Evolutionary conservation across 164 flowering plant species (phyloP), one percentile per base, ranked within the genome.

Genomic region (Echeveria elegans): DNA sequence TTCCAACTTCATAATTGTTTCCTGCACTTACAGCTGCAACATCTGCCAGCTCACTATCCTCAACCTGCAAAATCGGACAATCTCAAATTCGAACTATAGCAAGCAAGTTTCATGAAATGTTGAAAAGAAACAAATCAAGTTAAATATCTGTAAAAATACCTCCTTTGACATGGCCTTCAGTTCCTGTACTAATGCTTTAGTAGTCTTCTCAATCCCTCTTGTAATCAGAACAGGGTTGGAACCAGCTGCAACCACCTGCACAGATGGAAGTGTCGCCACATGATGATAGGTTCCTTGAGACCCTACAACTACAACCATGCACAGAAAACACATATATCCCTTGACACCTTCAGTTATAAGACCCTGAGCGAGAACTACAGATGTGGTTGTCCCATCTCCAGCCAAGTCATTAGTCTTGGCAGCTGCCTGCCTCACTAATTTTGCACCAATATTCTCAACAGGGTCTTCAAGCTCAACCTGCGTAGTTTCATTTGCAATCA

Each of bases 311-410:
- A 29, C 15, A 14, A 23, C 1, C 5, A n/a, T n/a, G n/a, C n/a
- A n/a, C n/a, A n/a, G 36, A 1, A 6, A 21, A 30, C 3, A 8
- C 24, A 72, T 58, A 90, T 58, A 90, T n/a, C n/a, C 95, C 97
- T 94, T 91, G 63, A 94, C 96, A 74, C 97, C 97, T 76, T 91
- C 98, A 5, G 96, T 83, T n/a, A n/a, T n/a, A n/a, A n/a, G n/a
- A n/a, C n/a, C n/a, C n/a, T n/a, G n/a, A n/a, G n/a, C n/a, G n/a
- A 94, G 96, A 69, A 94, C 98, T 73, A 94, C 98, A 32, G 98
- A 94, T 24, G 98, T 91, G 12, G 98, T 94, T 2, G 98, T 94
- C 18, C 98, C 98, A 79, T 94, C 98, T 67, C 98, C 98, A 79
- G 98, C 98, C n/a, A n/a, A n/a, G n/a, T n/a, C n/a, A n/a, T n/a